Evolutionary conservation across 306 rosid species (phyloP).

Genomic region (Quercus gilva): DNA sequence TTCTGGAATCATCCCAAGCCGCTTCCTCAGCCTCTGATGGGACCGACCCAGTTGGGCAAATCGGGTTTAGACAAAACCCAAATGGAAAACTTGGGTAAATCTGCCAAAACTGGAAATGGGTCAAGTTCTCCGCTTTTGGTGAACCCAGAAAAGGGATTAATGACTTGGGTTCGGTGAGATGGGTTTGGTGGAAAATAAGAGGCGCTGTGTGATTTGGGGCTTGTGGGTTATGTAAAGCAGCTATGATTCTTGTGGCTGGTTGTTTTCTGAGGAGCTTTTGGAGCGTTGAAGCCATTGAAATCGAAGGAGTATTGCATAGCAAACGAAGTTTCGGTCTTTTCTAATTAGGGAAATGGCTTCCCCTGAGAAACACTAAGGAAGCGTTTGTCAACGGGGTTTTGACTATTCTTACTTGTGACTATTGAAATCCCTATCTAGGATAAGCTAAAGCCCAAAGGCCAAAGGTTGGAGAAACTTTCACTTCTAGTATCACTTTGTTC

Average conservation of each 20-base stretch:
- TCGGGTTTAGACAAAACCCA: conserved; percentile 46
- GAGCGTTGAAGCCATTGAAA: conserved; percentile 61
- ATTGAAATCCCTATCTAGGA: neutral
- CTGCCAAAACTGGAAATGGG: conserved; percentile 12
- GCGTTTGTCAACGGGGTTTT: neutral
- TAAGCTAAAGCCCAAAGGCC: no score
- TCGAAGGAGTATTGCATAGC: neutral
- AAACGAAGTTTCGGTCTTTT: neutral
- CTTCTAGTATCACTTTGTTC: no score
- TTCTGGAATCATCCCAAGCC: conserved; percentile 40
- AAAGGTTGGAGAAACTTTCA: no score
- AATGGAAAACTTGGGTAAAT: conserved; percentile 58
- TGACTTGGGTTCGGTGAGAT: neutral
- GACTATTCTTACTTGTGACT: neutral
- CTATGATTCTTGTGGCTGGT: conserved; percentile 27
- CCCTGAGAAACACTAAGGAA: neutral
- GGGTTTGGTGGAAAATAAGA: conserved; percentile 14
- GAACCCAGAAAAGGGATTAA: conserved; percentile 3
- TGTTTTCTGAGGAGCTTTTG: conserved; percentile 52
- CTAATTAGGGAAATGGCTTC: neutral
- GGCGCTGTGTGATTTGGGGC: conserved; percentile 20
- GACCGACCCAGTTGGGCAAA: conserved; percentile 24
- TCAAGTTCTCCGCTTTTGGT: neutral
- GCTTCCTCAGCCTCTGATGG: conserved; percentile 27
- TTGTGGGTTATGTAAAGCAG: conserved; percentile 21